Conservation (phyloP, 1,284 basidiomycete genomes). For the Melampsora larici-populina region DNA sequence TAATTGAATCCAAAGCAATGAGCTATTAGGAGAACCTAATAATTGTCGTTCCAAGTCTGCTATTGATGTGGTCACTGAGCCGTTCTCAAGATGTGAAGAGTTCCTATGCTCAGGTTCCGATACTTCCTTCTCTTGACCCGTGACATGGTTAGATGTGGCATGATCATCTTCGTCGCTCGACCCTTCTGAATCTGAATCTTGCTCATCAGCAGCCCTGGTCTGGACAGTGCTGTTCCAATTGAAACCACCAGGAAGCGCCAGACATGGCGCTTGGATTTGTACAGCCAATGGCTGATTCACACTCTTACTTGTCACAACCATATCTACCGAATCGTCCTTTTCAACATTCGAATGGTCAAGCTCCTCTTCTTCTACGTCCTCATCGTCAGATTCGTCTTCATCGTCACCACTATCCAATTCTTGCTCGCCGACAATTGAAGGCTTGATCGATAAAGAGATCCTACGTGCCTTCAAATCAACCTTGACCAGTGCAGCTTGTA, state of each 20-base stretch:
- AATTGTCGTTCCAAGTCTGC: slow-evolving; percentile 92
- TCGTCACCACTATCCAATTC: neutral
- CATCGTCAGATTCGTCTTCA: neutral
- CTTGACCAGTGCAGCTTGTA: slow-evolving; percentile 73
- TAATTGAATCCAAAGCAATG: slow-evolving; percentile 97
- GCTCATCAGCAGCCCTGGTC: neutral
- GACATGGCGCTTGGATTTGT: neutral
- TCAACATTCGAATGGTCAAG: neutral
- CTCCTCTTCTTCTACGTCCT: slow-evolving; percentile 16
- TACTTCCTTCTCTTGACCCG: neutral
- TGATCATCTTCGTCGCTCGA: neutral
- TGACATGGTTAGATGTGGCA: neutral
- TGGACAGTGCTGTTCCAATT: neutral
- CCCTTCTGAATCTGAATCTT: neutral
- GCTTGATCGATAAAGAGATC: slow-evolving; percentile 84
- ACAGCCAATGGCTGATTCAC: neutral
- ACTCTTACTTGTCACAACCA: neutral
- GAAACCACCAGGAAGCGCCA: neutral
- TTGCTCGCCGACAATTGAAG: slow-evolving; percentile 50
- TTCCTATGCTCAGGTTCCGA: neutral
- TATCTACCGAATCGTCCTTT: neutral
- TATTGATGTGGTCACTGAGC: slow-evolving; percentile 72
- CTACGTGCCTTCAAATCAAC: slow-evolving; percentile 72
- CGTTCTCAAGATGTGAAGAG: neutral
- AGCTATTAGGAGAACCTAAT: slow-evolving; percentile 93